phyloP scores from a whole-genome alignment of 257 asterid genomes.

The Leonotis leonurus region DNA sequence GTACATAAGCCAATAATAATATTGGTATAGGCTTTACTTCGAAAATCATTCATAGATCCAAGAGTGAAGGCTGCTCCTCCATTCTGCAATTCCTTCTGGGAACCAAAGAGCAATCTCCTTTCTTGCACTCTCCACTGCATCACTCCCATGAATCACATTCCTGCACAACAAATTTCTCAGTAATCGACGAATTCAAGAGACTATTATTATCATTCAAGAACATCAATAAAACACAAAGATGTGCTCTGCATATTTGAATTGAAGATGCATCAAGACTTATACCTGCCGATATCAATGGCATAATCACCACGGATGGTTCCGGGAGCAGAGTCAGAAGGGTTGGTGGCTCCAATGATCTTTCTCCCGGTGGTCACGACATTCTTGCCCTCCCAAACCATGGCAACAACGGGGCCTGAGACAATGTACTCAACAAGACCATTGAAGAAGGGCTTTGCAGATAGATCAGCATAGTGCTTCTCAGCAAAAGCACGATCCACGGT shows the following conservation, averaged over 20 bases:
- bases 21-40: background rate
- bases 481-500: slow-evolving; percentile 83
- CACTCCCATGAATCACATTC: slow-evolving; percentile 92
- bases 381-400: slow-evolving; percentile 99
- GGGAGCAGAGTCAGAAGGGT: slow-evolving; percentile 89
- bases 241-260: no score
- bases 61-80: slow-evolving; percentile 79
- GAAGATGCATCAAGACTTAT: background rate
- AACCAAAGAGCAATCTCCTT: slow-evolving; percentile 98
- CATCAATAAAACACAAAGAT: background rate
- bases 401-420: slow-evolving; percentile 90
- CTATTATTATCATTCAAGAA: no score
- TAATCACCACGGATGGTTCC: slow-evolving; percentile 96
- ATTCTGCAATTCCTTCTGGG: slow-evolving; percentile 81
- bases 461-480: slow-evolving; percentile 88
- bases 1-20: background rate
- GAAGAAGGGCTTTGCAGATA: slow-evolving; percentile 88
- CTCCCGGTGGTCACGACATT: slow-evolving; percentile 82
- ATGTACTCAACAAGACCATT: slow-evolving; percentile 79
- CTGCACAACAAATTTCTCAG: slow-evolving; percentile 27
- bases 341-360: slow-evolving; percentile 92
- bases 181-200: background rate
- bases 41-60: slow-evolving; percentile 71
- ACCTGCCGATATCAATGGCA: slow-evolving; percentile 92
- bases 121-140: slow-evolving; percentile 79